Evolutionary conservation across 805 yeast species (phyloP).

Genomic region (Kazachstania bromeliacearum): DNA sequence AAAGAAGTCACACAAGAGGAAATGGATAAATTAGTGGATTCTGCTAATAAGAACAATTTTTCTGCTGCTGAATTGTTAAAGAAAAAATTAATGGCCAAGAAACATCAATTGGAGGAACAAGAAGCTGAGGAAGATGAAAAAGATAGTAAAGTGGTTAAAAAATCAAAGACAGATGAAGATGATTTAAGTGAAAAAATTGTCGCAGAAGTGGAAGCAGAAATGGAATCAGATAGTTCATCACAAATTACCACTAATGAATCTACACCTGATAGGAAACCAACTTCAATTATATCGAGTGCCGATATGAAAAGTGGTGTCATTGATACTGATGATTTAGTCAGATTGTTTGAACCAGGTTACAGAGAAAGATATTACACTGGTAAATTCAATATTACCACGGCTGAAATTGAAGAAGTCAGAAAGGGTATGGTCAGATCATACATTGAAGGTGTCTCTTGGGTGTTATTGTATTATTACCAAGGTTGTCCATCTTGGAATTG

Average conservation of each 20-base stretch:
- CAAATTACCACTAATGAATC: neutral
- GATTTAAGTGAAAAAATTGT: slow-evolving; percentile 18
- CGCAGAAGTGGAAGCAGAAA: slow-evolving; percentile 19
- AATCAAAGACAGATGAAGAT: slow-evolving; percentile 14
- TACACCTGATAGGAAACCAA: slow-evolving; percentile 3
- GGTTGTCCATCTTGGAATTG: slow-evolving; percentile 99
- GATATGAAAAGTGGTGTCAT: slow-evolving; percentile 28
- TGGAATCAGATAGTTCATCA: slow-evolving; percentile 12
- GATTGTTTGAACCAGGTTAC: slow-evolving; percentile 83
- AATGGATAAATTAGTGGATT: slow-evolving; percentile 23
- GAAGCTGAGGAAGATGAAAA: slow-evolving; percentile 14
- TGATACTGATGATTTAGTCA: slow-evolving; percentile 45
- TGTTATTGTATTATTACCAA: slow-evolving; percentile 82
- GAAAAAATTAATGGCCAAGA: slow-evolving; percentile 27
- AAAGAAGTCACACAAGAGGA: slow-evolving; percentile 24
- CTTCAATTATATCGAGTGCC: slow-evolving; percentile 21
- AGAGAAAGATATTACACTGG: slow-evolving; percentile 66
- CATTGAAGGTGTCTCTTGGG: slow-evolving; percentile 97
- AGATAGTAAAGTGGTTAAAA: slow-evolving; percentile 6
- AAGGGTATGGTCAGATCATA: slow-evolving; percentile 60
- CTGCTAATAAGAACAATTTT: slow-evolving; percentile 33
- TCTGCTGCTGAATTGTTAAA: slow-evolving; percentile 40
- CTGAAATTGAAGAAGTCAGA: slow-evolving; percentile 45
- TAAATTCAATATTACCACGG: slow-evolving; percentile 55
- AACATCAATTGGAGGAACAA: slow-evolving; percentile 20